Conservation (phyloP, 306 rosid species). For the Ceratonia siliqua region DNA sequence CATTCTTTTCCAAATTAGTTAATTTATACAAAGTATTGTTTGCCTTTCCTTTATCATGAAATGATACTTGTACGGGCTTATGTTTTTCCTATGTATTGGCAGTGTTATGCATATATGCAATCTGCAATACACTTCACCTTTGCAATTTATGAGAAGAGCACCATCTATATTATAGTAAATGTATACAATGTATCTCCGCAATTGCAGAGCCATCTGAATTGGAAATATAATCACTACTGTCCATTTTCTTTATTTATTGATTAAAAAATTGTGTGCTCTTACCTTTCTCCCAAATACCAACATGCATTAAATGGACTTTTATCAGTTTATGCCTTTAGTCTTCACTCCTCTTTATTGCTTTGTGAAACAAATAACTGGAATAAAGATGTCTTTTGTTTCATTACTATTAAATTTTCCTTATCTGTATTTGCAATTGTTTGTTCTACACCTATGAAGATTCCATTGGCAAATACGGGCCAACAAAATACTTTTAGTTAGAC, state of each 20-base stretch:
- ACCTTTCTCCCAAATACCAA: not conserved
- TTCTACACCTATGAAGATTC: not conserved
- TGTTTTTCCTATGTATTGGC: not conserved
- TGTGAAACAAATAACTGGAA: not conserved
- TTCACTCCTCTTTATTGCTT: not conserved
- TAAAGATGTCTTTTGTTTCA: constrained; percentile 11
- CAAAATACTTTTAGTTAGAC: not conserved
- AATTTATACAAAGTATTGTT: not conserved
- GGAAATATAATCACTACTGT: not conserved
- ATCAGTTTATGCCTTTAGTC: not conserved
- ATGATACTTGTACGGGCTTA: not conserved
- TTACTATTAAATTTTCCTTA: not conserved
- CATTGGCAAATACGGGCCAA: not conserved
- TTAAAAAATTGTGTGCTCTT: not conserved
- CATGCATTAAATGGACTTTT: not conserved
- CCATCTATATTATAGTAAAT: not conserved
- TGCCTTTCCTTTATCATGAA: not conserved
- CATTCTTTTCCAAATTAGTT: not conserved
- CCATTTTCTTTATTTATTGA: not conserved
- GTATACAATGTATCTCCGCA: not conserved
- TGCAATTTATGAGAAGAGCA: not conserved
- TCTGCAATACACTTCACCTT: not conserved
- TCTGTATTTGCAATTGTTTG: not conserved
- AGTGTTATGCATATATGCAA: not conserved
- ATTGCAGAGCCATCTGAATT: not conserved